Conservation (phyloP, 164 flowering plant species). For the Vitis amurensis region DNA sequence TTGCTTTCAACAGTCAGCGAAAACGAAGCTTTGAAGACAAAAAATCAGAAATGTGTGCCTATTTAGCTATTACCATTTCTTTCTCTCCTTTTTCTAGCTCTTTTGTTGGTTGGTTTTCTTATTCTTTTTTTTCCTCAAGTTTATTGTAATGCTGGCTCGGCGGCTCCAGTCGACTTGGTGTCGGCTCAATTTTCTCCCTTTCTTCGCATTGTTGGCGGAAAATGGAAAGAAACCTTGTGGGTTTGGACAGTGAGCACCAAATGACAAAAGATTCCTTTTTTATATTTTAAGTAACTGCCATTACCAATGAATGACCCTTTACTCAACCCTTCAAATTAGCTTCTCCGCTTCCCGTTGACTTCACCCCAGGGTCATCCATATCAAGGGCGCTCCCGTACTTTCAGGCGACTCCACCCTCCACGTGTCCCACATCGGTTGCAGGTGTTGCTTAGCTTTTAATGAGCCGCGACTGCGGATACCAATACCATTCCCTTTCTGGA, state of each 20-base stretch:
- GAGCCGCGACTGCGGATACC: too few species aligned
- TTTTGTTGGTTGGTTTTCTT: not conserved
- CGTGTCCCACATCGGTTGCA: too few species aligned
- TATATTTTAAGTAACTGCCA: slow-evolving; percentile 8
- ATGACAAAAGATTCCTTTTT: slow-evolving; percentile 25
- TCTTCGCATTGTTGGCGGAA: not conserved
- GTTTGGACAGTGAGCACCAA: not conserved
- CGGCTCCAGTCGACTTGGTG: slow-evolving; percentile 7
- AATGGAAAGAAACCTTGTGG: too few species aligned
- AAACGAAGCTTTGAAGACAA: slow-evolving; percentile 27
- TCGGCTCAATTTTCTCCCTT: not conserved
- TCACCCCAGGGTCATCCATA: not conserved
- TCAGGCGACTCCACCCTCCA: not conserved
- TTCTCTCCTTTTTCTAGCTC: not conserved
- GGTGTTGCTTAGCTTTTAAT: too few species aligned
- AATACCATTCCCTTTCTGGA: too few species aligned
- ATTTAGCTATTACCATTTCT: slow-evolving; percentile 25
- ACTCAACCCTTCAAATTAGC: not conserved
- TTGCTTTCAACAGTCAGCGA: slow-evolving; percentile 38
- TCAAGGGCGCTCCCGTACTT: not conserved
- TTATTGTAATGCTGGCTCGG: too few species aligned
- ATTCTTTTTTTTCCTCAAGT: too few species aligned
- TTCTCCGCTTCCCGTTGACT: slow-evolving; percentile 3
- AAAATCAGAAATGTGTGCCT: not conserved
- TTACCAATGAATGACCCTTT: slow-evolving; percentile 2